Evolutionary conservation across 164 flowering plant genomes (phyloP).

Genomic region (Stephania japonica): DNA sequence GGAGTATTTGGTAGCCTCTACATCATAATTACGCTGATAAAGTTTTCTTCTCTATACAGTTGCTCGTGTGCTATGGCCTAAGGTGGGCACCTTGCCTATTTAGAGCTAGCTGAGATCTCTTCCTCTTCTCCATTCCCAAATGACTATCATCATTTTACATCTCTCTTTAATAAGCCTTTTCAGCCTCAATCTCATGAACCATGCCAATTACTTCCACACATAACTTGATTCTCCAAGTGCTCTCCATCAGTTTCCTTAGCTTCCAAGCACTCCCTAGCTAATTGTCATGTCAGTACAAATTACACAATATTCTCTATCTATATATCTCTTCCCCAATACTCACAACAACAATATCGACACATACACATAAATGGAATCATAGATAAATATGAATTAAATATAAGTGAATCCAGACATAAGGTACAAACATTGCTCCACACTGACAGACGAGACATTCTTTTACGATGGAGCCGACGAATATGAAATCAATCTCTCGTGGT

Average conservation of each 20-base stretch:
- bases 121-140: conserved; percentile 14
- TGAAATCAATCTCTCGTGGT: neutral
- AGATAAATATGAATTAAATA: neutral
- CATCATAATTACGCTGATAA: neutral
- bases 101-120: conserved; percentile 8
- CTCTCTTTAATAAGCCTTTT: conserved; percentile 17
- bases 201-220: conserved; percentile 28
- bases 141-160: conserved; percentile 2
- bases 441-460: neutral
- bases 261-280: conserved; percentile 13
- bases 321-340: too few species aligned
- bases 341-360: too few species aligned
- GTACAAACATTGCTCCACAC: neutral
- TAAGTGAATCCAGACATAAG: neutral
- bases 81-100: conserved; percentile 13
- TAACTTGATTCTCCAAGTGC: conserved; percentile 24
- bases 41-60: conserved; percentile 1
- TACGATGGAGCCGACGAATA: neutral
- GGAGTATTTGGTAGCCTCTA: conserved; percentile 5
- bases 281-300: too few species aligned
- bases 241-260: conserved; percentile 23
- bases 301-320: too few species aligned
- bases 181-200: conserved; percentile 26
- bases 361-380: neutral
- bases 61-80: conserved; percentile 16